Base-by-base conservation (phyloP, 108 stramenopile species). In the Hondaea fermentalgiana region DNA sequence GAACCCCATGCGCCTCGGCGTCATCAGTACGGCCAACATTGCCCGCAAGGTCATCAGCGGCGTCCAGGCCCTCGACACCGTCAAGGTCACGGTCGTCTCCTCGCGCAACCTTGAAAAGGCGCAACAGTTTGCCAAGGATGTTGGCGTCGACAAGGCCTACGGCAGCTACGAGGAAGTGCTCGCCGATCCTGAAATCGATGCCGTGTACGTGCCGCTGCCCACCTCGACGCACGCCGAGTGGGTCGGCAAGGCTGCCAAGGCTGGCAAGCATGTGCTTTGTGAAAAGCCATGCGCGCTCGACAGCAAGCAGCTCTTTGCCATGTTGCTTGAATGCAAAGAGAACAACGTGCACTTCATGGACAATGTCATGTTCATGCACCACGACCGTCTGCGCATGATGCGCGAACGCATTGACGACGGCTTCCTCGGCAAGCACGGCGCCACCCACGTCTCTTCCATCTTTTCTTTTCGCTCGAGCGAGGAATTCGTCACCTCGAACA, bases 311-410 rank as follows among this genome's bases (percentile, higher is more conserved):
- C 42, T 91, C 17, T 89, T 10, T 17, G 49, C 5, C 14, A 88
- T 88, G 90, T 3, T 64, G 25, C 14, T 4, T 0, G 87, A 29
- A 6, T 90, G 89, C 64, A 43, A 44, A 25, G 60, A 51, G 51
- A 5, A 2, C 5, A 44, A 44, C 21, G 87, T 90, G n/a, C 19
- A 19, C 28, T 23, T 90, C 43, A 87, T 90, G 87, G 90, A 90
- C 72, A 83, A 83, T 6, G 71, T 72, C 44, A 90, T 90, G 90
- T 88, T 90, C 72, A 88, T 90, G 87, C 90, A 90, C 64, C 90
- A 90, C 35, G 57, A 69, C 60, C 87, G 90, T 6, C 64, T 72
- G n/a, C 28, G 23, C 2, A 51, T 45, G 49, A 53, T 90, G 45
- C 58, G 57, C 23, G 57, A 23, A 5, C 53, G 44, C 49, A 25